Evolutionary conservation across 2,329 filamentous ascomycete genomes (phyloP).

Genomic region (Pseudogymnoascus sp.): DNA sequence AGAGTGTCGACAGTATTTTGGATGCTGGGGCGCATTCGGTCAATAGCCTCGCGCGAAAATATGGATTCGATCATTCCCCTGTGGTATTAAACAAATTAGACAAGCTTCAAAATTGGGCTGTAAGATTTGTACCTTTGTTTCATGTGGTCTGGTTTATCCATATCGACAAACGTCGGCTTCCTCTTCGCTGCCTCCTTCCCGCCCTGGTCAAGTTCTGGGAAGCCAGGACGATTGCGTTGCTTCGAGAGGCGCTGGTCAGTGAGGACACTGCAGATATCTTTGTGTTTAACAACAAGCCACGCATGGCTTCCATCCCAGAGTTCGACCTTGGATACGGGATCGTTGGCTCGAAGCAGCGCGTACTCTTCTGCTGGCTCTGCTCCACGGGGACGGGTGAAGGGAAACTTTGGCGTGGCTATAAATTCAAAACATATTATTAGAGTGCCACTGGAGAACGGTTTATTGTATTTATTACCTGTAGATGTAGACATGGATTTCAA

Average conservation of each 20-base stretch:
- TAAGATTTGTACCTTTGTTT: conserved; percentile 31
- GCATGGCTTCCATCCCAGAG: conserved; percentile 41
- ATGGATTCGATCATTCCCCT: conserved; percentile 41
- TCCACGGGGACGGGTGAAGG: conserved; percentile 34
- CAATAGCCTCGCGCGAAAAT: conserved; percentile 35
- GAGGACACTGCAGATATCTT: conserved; percentile 39
- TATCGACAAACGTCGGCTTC: conserved; percentile 44
- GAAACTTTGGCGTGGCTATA: conserved; percentile 28
- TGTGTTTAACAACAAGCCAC: conserved; percentile 43
- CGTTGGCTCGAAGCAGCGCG: conserved; percentile 35
- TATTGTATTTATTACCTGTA: neutral
- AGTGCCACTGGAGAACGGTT: neutral
- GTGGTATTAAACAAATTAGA: neutral
- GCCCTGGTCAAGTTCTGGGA: conserved; percentile 41
- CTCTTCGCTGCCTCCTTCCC: conserved; percentile 42
- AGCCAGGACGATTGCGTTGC: conserved; percentile 37
- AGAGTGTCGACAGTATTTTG: conserved; percentile 39
- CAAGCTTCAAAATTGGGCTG: neutral
- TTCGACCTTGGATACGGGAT: conserved; percentile 39
- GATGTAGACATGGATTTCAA: conserved; percentile 1
- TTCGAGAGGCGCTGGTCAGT: conserved; percentile 42
- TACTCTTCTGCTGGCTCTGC: conserved; percentile 39
- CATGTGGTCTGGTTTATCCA: conserved; percentile 43
- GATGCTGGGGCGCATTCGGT: conserved; percentile 38
- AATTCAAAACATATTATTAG: neutral